Evolutionary conservation across 2,329 filamentous ascomycete species (phyloP).

Genomic region (Mariannaea sp.): DNA sequence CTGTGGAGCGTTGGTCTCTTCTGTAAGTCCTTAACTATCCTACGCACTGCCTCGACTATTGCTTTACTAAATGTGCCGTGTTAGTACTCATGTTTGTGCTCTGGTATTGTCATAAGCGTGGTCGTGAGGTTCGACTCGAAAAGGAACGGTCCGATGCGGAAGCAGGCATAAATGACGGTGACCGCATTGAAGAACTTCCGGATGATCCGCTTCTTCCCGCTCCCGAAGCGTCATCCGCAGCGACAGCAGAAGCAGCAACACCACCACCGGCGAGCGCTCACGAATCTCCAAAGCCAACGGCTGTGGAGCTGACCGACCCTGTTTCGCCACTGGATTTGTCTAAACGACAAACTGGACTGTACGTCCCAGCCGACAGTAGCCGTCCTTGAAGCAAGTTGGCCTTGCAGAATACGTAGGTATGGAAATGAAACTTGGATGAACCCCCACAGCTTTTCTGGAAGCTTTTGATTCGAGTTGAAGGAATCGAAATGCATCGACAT

Average conservation of each 20-base stretch:
- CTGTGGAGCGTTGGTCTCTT: slow-evolving; percentile 89
- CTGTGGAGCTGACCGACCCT: slow-evolving; percentile 2
- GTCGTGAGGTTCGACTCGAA: slow-evolving; percentile 80
- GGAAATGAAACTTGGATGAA: no score
- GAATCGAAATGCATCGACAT: no score
- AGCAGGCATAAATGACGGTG: slow-evolving; percentile 43
- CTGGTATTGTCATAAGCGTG: slow-evolving; percentile 98
- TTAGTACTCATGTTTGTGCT: slow-evolving; percentile 87
- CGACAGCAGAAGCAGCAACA: no score
- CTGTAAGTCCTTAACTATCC: slow-evolving; percentile 58
- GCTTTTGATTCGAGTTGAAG: no score
- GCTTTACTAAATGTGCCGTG: slow-evolving; percentile 2
- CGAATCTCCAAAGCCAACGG: not conserved
- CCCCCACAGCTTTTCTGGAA: no score
- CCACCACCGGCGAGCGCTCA: not conserved
- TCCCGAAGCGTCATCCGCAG: slow-evolving; percentile 28
- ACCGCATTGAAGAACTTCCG: slow-evolving; percentile 55
- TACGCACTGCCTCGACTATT: not conserved
- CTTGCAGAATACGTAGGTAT: not conserved
- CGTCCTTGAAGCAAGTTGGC: slow-evolving; percentile 13
- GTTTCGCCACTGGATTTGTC: slow-evolving; percentile 26
- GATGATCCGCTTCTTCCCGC: slow-evolving; percentile 53
- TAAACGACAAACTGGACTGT: slow-evolving; percentile 8
- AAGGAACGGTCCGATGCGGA: slow-evolving; percentile 51
- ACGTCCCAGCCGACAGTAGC: slow-evolving; percentile 16